Base-by-base conservation (phyloP, 495 filamentous ascomycete species). In the Podospora bellae-mahoneyi region DNA sequence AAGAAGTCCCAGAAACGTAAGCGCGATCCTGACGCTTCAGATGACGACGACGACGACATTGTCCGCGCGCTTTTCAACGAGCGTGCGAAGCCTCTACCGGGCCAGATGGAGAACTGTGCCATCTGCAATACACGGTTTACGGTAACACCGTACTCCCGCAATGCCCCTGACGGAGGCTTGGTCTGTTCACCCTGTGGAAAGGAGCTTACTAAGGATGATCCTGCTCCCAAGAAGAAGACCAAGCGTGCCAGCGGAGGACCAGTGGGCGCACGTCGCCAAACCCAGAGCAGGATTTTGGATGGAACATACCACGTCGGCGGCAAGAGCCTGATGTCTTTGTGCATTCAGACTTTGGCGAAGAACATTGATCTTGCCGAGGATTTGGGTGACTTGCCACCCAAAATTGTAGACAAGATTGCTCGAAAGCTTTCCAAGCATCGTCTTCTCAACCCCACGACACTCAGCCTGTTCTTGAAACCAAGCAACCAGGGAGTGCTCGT, bases 91-190 rank as follows among this genome's bases (percentile, higher is more conserved):
- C 90, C 89, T 54, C 73, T 89, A 18, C 92, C 95, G 0, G 94
- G 92, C 2, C 95, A 99, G 77, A 85, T 92, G 68, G 92, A 89
- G 30, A 94, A 97, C 71, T 99, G 95, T 72, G 92, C 91, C 59
- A 78, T 86, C 6, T 99, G 95, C 75, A 83, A 86, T 26, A 94
- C 92, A 72, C 89, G 95, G 27, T 99, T 99, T 74, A 97, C 93
- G 0, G 95, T 99, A 30, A 97, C 95, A 0, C 81, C 93, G 0
- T 99, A 99, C 75, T 91, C 89, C 70, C 91, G 92, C 71, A 84
- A 87, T n/a, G 91, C 90, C 16, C 90, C 91, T 0, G 83, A 89
- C 19, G 93, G 93, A 1, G 94, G 93, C 19, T 79, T 99, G 20
- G 83, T 99, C 15, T 99, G 95, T 76, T 81, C 81, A 0, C 88